Base-by-base conservation (phyloP, 148 eudicot species). In the Heliosperma pusillum region DNA sequence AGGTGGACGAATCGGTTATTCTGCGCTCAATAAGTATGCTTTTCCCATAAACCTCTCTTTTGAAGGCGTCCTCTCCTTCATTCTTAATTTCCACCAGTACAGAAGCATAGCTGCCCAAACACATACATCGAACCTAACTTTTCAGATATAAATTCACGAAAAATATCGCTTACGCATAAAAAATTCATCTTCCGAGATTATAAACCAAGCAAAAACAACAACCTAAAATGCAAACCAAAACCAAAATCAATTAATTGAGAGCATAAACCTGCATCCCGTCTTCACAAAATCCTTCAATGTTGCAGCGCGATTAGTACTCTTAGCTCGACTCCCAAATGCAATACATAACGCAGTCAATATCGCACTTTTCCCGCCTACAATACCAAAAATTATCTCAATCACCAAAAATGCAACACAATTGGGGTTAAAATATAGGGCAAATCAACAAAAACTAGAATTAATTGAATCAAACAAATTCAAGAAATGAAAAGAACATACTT, bases 281-380 rank as follows among this genome's bases (percentile, higher is more conserved):
- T 96, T 96, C 21, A 92, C 89, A 81, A 96, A 96, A 84, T 89
- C 97, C 86, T 90, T 90, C 74, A 96, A 73, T 4, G 93, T 77
- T 0, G 93, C 70, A 0, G 97, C 99, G 60, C 99, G 92, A 64
- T 92, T 93, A 2, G 99, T 96, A 56, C 91, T 87, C 85, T 85
- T 93, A 63, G 99, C 99, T 79, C 99, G 90, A 66, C 89, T 84
- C 4, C 99, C 99, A 79, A 96, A 96, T 17, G 97, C 99, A 56
- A 96, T 83, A 79, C 93, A 89, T n/a, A 96, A 76, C 29, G 99
- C 99, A 27, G 99, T 96, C 78, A 96, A 80, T 69, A 96, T 96
- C 24, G 99, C 97, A 77, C 99, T 96, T 83, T 96, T 96, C 10
- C 99, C 99, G 77, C 99, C 99, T 96, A 77, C 53, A 50, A 12